These are phyloP conservation scores for Leccinum griseonigrum DNA, from an alignment of 1,284 basidiomycete genomes.

Conservation along the genomic window DNA sequence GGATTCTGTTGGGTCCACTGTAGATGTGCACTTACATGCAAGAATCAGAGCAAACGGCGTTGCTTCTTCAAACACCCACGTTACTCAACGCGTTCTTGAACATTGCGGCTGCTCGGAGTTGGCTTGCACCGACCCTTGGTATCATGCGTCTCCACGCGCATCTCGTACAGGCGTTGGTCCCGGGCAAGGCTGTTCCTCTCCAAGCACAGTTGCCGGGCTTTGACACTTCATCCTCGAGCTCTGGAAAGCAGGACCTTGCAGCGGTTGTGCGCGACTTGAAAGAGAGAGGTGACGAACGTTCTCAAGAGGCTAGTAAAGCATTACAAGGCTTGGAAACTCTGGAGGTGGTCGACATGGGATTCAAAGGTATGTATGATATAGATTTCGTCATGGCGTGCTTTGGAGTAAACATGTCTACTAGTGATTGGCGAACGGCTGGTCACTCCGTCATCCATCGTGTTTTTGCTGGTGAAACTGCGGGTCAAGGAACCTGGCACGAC, in stretches of 20 bases:
- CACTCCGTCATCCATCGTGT: slow-evolving; percentile 88
- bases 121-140: slow-evolving; percentile 81
- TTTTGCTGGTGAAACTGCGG: slow-evolving; percentile 82
- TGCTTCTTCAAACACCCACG: slow-evolving; percentile 71
- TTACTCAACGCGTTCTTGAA: slow-evolving; percentile 82
- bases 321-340: slow-evolving; percentile 76
- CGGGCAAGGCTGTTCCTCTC: slow-evolving; percentile 43
- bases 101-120: slow-evolving; percentile 85
- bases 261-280: slow-evolving; percentile 21
- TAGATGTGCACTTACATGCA: slow-evolving; percentile 8
- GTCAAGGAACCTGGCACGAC: slow-evolving; percentile 46
- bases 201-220: slow-evolving; percentile 77
- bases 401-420: slow-evolving; percentile 30
- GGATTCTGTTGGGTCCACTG: slow-evolving; percentile 13
- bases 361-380: slow-evolving; percentile 66
- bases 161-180: slow-evolving; percentile 83
- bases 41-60: slow-evolving; percentile 57
- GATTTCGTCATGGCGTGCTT: not conserved
- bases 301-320: slow-evolving; percentile 62
- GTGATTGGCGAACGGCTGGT: slow-evolving; percentile 91
- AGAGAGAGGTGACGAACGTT: slow-evolving; percentile 19
- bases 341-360: slow-evolving; percentile 82
- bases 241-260: slow-evolving; percentile 20
- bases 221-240: slow-evolving; percentile 42
- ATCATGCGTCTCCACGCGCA: slow-evolving; percentile 84